These are phyloP conservation scores for Hibiscus mutabilis DNA, from an alignment of 345 rosid genomes.

Conservation along the genomic window DNA sequence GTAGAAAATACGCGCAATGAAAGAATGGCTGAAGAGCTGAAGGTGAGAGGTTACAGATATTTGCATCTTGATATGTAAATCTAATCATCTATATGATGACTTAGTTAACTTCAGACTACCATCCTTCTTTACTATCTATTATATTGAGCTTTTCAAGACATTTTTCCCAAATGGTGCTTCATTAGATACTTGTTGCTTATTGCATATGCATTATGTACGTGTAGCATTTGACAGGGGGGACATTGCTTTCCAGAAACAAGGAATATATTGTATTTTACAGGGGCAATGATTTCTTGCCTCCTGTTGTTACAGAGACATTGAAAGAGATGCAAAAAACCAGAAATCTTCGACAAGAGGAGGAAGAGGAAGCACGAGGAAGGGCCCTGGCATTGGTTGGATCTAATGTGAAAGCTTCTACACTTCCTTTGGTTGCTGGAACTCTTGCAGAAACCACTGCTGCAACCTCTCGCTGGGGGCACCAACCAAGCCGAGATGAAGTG, in stretches of 20 bases:
- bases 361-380: slow-evolving; percentile 60
- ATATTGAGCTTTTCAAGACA: not conserved
- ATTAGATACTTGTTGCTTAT: slow-evolving; percentile 11
- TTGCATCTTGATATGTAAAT: not conserved
- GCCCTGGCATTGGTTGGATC: slow-evolving; percentile 31
- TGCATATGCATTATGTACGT: slow-evolving; percentile 16
- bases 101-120: too few relatives aligned
- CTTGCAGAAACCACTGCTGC: slow-evolving; percentile 86
- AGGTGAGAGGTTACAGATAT: slow-evolving; percentile 35
- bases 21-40: slow-evolving; percentile 92
- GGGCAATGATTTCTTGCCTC: slow-evolving; percentile 91
- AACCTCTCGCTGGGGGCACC: slow-evolving; percentile 64
- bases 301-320: slow-evolving; percentile 48
- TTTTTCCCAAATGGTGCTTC: not conserved
- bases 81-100: too few relatives aligned
- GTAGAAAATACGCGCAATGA: slow-evolving; percentile 77
- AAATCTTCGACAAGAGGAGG: slow-evolving; percentile 55
- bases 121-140: not conserved
- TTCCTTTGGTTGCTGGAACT: slow-evolving; percentile 69
- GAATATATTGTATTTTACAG: slow-evolving; percentile 84
- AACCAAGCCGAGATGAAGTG: slow-evolving; percentile 44
- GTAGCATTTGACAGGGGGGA: slow-evolving; percentile 84
- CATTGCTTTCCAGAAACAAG: slow-evolving; percentile 78
- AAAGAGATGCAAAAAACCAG: slow-evolving; percentile 50
- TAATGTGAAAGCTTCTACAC: slow-evolving; percentile 27